These are phyloP conservation scores for Tetragonia tetragonoides DNA, from an alignment of 148 eudicot species.

Conservation along the genomic window DNA sequence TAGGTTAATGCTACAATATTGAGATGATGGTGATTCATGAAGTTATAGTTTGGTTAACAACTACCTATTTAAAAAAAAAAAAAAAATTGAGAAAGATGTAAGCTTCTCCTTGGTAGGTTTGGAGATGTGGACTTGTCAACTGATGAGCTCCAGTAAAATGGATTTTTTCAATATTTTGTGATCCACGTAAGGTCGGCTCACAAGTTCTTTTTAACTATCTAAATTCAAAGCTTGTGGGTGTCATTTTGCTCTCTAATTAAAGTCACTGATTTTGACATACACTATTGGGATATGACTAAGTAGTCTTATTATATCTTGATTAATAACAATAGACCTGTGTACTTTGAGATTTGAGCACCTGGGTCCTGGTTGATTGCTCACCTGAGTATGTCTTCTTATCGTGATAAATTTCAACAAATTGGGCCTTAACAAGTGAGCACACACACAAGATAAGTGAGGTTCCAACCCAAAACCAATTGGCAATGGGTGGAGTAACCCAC, in stretches of 20 bases:
- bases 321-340: neutral
- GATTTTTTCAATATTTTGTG: neutral
- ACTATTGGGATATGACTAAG: no score
- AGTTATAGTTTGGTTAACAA: slow-evolving; percentile 11
- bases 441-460: no score
- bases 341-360: neutral
- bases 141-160: slow-evolving; percentile 7
- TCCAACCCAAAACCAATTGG: no score
- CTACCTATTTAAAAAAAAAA: neutral
- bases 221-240: neutral
- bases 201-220: neutral
- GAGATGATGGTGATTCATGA: neutral
- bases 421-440: no score
- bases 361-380: neutral
- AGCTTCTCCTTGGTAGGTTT: slow-evolving; percentile 19
- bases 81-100: neutral
- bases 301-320: neutral
- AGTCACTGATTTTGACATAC: slow-evolving; percentile 8
- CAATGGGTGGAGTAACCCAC: no score
- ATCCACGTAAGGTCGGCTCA: neutral
- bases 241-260: neutral
- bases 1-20: neutral
- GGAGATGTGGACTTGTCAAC: slow-evolving; percentile 26
- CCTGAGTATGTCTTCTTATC: neutral
- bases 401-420: no score